Evolutionary conservation across 2,329 filamentous ascomycete species (phyloP).

Genomic region (Trichoderma sp.): DNA sequence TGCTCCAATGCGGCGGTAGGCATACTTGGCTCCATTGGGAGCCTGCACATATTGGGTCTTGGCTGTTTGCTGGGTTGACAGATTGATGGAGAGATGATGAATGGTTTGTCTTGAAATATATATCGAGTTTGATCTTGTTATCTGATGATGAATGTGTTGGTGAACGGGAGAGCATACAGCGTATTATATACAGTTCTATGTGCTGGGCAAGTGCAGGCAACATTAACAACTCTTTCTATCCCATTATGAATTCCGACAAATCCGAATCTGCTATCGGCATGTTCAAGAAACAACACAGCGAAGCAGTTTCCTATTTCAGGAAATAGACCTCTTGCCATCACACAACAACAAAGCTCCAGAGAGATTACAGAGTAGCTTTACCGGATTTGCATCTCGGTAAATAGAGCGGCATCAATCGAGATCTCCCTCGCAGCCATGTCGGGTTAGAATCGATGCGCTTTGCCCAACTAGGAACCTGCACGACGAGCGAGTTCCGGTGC

Average conservation of each 20-base stretch:
- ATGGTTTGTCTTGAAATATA: not conserved
- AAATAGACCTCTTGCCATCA: not conserved
- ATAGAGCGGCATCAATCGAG: not conserved
- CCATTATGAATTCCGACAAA: not conserved
- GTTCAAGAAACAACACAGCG: not conserved
- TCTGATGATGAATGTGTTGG: not conserved
- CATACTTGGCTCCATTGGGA: not conserved
- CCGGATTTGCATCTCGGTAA: not conserved
- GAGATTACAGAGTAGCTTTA: not conserved
- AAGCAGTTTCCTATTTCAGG: not conserved
- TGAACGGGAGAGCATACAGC: not conserved
- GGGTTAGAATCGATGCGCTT: not conserved
- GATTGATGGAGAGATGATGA: not conserved
- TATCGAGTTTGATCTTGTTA: not conserved
- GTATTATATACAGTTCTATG: not conserved
- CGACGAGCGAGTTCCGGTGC: not conserved
- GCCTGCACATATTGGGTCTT: not conserved
- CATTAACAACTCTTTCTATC: not conserved
- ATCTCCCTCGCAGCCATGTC: not conserved
- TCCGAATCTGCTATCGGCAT: not conserved
- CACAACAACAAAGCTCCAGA: not conserved
- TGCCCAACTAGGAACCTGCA: not conserved
- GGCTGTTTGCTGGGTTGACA: not conserved
- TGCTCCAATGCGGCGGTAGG: not conserved
- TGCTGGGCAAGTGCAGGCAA: not conserved